Percentiles rank a stretch among this genome's conserved stretches.
Conservation (phyloP, 2,329 filamentous ascomycete genomes). For the Plectosphaerella plurivora region DNA sequence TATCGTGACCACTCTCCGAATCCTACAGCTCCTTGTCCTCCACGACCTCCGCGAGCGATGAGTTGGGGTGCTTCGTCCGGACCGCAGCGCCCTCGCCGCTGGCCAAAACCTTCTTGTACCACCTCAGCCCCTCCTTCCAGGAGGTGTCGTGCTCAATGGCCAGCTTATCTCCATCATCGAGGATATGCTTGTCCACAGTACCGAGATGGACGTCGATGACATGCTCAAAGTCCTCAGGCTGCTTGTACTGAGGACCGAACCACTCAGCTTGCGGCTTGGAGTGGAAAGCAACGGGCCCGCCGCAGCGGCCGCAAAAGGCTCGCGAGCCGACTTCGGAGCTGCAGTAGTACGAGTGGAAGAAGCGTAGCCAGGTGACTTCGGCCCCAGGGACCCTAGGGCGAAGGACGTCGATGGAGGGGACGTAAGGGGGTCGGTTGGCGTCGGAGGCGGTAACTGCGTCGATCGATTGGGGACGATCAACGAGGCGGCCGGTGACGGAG, state of each 20-base stretch:
- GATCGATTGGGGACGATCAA: neutral
- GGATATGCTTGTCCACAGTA: neutral
- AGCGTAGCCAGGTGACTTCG: slow-evolving; percentile 16
- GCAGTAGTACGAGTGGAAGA: slow-evolving; percentile 16
- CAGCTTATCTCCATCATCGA: neutral
- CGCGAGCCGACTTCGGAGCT: slow-evolving; percentile 11
- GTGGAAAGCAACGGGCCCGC: slow-evolving; percentile 5
- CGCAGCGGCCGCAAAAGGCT: slow-evolving; percentile 20
- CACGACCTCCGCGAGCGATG: neutral
- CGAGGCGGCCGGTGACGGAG: slow-evolving; percentile 1
- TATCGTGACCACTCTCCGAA: neutral
- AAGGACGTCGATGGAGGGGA: slow-evolving; percentile 11
- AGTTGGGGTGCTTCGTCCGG: neutral
- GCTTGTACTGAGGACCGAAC: neutral
- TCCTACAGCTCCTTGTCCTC: neutral
- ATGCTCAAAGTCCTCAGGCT: slow-evolving; percentile 1
- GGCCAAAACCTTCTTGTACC: neutral
- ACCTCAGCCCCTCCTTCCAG: slow-evolving; percentile 1
- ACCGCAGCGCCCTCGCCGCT: neutral
- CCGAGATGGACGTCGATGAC: slow-evolving; percentile 1
- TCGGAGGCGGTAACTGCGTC: neutral
- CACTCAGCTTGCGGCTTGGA: slow-evolving; percentile 1
- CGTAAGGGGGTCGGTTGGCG: slow-evolving; percentile 2
- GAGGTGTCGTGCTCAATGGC: slow-evolving; percentile 1
- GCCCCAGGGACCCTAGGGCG: slow-evolving; percentile 5